Evolutionary conservation across 352 stramenopile genomes (phyloP), one percentile per base, ranked within the genome.

Genomic region (Phytopythium mirpurense): DNA sequence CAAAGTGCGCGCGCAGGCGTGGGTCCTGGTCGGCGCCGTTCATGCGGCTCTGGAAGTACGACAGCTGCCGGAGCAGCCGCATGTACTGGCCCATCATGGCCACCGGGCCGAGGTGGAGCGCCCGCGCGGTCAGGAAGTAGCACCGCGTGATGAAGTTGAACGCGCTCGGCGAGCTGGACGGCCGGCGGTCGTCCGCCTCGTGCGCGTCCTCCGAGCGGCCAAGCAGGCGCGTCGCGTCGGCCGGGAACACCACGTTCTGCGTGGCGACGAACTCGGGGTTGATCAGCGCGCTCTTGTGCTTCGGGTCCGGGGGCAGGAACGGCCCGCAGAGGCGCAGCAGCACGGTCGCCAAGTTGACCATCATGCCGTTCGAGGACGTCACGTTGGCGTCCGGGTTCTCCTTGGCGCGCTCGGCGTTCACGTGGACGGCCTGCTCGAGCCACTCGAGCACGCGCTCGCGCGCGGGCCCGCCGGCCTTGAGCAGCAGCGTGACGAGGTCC

Each of bases 131-230:
- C 41, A 97, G 82, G 63, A 98, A 99, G 64, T 98, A 99, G 59
- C 88, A 98, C 36, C 96, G 81, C 12, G 96, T 97, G 65, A 98
- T 97, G 63, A 99, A 99, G 59, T 93, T 96, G 67, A 98, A 98
- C 26, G 97, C 65, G 2, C 56, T 57, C 0, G 57, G 44, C n/a
- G 60, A 60, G 10, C 34, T 48, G 10, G 35, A 46, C 11, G 47
- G 31, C 5, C 62, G 57, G 36, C 67, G 62, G 24, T 68, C 57
- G 14, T 61, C 59, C 3, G 44, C 21, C 18, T 69, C 54, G 16
- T 67, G 57, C 58, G 70, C 59, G 9, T 77, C 54, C 5, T 41
- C 47, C 8, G 47, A 12, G n/a, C 45, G 47, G 4, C n/a, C 47
- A 1, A 89, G 48, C 31, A 92, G 50, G 40, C 70, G 75, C 0